Conservation (phyloP, 31 red algal species). For the Endocladia muricata region DNA sequence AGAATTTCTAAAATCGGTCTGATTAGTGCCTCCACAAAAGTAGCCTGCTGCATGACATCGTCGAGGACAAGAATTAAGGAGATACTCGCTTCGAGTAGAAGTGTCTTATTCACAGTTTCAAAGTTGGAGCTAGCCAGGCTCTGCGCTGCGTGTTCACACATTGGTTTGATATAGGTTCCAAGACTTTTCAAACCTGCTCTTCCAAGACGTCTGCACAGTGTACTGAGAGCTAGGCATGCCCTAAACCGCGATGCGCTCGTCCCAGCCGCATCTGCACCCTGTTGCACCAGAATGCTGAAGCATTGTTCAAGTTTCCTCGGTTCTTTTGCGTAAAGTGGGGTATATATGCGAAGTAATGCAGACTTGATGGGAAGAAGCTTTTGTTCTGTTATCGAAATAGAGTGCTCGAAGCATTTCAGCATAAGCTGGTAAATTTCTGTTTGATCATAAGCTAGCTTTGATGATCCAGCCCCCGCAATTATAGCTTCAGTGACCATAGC, state of each 20-base stretch:
- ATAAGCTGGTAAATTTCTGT: conserved; percentile 4
- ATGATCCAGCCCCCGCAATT: not conserved
- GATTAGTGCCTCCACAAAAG: conserved; percentile 26
- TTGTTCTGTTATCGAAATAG: conserved; percentile 2
- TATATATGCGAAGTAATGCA: conserved; percentile 23
- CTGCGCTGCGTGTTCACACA: conserved; percentile 32
- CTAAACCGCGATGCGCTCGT: conserved; percentile 10
- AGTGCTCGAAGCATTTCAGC: conserved; percentile 5
- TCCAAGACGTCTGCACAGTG: conserved; percentile 25
- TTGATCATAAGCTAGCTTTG: not conserved
- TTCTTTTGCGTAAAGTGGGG: conserved; percentile 17
- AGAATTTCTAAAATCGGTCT: conserved; percentile 17
- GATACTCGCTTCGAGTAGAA: conserved; percentile 40
- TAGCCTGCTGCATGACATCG: conserved; percentile 8
- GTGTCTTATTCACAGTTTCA: conserved; percentile 21
- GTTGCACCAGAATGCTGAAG: conserved; percentile 6
- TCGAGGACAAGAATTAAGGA: conserved; percentile 18
- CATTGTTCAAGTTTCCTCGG: conserved; percentile 4
- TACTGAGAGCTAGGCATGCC: conserved; percentile 26
- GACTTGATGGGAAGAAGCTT: conserved; percentile 17
- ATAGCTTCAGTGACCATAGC: conserved; percentile 7
- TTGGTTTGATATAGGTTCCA: conserved; percentile 3
- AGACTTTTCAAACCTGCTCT: not conserved
- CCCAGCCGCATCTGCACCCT: not conserved
- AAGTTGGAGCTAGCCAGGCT: conserved; percentile 19